Evolutionary conservation across 176 grass and related monocot species (phyloP).

Genomic region (Lolium rigidum): DNA sequence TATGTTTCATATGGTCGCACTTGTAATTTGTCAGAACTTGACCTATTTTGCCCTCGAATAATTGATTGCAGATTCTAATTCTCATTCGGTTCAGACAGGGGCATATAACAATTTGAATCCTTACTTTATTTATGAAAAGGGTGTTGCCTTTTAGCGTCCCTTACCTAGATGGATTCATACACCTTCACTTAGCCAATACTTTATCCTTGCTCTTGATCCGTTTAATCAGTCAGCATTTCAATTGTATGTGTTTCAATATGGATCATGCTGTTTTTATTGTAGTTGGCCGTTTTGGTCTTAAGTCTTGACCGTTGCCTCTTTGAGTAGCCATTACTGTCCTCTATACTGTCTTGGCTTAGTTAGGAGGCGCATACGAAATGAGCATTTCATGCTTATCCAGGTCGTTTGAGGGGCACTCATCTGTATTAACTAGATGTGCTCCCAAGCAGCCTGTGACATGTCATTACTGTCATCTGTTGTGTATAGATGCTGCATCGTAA

Average conservation of each 20-base stretch:
- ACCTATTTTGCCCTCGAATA: slow-evolving; percentile 19
- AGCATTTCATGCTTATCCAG: slow-evolving; percentile 17
- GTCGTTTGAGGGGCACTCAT: slow-evolving; percentile 45
- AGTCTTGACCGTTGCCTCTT: slow-evolving; percentile 40
- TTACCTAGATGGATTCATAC: slow-evolving; percentile 24
- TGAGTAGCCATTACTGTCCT: slow-evolving; percentile 52
- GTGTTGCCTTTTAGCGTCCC: not conserved
- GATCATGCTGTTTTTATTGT: not conserved
- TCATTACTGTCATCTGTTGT: not conserved
- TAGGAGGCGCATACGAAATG: slow-evolving; percentile 52
- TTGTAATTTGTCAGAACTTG: no score
- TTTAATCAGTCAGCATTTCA: no score
- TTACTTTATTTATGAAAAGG: not conserved
- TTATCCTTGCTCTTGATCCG: not conserved
- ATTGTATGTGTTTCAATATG: rapidly evolving
- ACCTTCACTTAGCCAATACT: not conserved
- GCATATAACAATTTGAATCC: slow-evolving; percentile 48
- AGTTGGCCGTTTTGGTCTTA: not conserved
- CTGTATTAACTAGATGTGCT: slow-evolving; percentile 5
- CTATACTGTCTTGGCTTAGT: slow-evolving; percentile 63
- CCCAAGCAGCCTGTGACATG: slow-evolving; percentile 41
- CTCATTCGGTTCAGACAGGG: slow-evolving; percentile 55
- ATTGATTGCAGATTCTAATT: not conserved
- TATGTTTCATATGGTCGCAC: not conserved
- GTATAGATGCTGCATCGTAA: not conserved